These are phyloP conservation scores for Phytopythium kandeliae DNA, from an alignment of 352 stramenopile species.

Conservation along the genomic window DNA sequence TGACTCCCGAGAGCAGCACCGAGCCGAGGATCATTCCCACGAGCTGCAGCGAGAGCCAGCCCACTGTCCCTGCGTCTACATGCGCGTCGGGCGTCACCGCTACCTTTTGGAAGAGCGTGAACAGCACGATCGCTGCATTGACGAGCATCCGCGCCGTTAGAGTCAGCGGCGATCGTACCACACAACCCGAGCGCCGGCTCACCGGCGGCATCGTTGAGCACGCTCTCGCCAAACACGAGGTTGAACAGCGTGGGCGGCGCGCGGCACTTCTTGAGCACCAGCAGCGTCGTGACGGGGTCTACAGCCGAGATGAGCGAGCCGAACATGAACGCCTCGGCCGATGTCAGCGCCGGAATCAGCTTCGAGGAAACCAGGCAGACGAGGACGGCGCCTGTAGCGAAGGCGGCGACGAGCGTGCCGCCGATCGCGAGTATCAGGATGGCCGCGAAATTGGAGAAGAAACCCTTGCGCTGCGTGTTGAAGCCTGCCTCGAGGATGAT, in stretches of 20 bases:
- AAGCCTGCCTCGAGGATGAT: constrained; percentile 68
- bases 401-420: constrained; percentile 46
- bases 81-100: constrained; percentile 40
- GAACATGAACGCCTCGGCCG: constrained; percentile 70
- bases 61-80: constrained; percentile 12
- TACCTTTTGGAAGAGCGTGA: constrained; percentile 40
- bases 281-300: constrained; percentile 79
- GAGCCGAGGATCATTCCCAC: constrained; percentile 39
- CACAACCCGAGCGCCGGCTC: too few relatives aligned
- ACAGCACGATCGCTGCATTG: constrained; percentile 67
- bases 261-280: constrained; percentile 61
- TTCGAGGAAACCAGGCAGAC: constrained; percentile 32
- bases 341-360: constrained; percentile 33
- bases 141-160: neutral
- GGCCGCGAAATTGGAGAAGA: constrained; percentile 39
- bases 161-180: too few relatives aligned
- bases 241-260: constrained; percentile 71
- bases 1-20: constrained; percentile 30
- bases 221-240: constrained; percentile 83
- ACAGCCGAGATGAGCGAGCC: constrained; percentile 75
- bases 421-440: constrained; percentile 39
- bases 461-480: constrained; percentile 57
- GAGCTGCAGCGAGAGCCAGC: constrained; percentile 27
- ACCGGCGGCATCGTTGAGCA: constrained; percentile 69
- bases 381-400: constrained; percentile 35